Percentiles rank a stretch among this genome's conserved stretches.
These are phyloP conservation scores for Zopfia rhizophila DNA, from an alignment of 2,329 filamentous ascomycete species.

Conservation along the genomic window DNA sequence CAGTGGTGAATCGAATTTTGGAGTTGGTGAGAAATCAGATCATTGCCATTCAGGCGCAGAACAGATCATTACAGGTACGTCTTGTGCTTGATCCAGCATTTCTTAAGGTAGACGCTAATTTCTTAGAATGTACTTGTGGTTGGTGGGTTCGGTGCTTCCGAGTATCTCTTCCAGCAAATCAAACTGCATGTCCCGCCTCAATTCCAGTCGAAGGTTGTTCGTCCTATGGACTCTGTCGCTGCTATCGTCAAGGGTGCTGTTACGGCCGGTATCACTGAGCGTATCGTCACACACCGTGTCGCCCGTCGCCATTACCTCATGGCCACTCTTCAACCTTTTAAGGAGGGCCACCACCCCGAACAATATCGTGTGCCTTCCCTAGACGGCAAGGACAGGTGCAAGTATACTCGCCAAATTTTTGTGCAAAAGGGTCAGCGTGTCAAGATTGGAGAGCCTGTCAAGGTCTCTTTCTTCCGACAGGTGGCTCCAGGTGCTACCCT, in stretches of 20 bases:
- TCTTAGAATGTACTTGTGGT: conserved; percentile 89
- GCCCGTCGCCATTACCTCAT: conserved; percentile 98
- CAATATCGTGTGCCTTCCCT: conserved; percentile 96
- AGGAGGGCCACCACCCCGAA: conserved; percentile 97
- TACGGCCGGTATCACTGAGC: conserved; percentile 96
- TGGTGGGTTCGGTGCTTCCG: conserved; percentile 96
- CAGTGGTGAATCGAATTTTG: conserved; percentile 95
- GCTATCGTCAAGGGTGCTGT: conserved; percentile 99
- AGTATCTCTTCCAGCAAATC: conserved; percentile 99
- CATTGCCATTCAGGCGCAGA: conserved; percentile 98
- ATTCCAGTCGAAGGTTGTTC: conserved; percentile 97
- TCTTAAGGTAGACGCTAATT: conserved; percentile 36
- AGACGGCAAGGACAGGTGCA: conserved; percentile 97
- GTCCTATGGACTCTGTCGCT: conserved; percentile 98
- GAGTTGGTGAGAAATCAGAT: conserved; percentile 98
- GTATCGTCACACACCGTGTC: conserved; percentile 95
- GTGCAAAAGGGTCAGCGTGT: conserved; percentile 98
- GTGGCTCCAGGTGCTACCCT: conserved; percentile 96
- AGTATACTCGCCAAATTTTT: conserved; percentile 98
- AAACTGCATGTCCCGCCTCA: conserved; percentile 98
- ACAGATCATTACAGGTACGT: conserved; percentile 81
- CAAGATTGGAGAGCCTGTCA: conserved; percentile 98
- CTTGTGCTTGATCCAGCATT: background rate
- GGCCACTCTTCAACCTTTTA: conserved; percentile 98
- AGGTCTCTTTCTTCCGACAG: conserved; percentile 98